Percentiles rank a stretch among this genome's conserved stretches.
Evolutionary conservation across 495 filamentous ascomycete genomes (phyloP).

Genomic region (Xylaria longipes): DNA sequence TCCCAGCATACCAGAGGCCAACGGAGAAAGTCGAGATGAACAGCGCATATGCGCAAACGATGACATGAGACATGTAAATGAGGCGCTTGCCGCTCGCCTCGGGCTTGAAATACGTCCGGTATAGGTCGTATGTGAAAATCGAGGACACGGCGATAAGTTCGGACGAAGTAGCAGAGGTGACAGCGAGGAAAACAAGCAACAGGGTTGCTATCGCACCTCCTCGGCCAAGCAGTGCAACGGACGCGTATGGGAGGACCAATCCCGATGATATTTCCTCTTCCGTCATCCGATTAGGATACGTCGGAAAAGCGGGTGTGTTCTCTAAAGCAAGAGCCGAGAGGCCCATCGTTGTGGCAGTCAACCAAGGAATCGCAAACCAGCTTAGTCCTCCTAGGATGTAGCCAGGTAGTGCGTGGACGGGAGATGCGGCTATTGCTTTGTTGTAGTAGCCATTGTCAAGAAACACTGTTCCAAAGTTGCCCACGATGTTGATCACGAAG

Average conservation of each 20-base stretch:
- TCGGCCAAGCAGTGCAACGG: constrained; percentile 86
- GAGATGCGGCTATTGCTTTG: constrained; percentile 92
- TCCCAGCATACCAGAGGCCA: constrained; percentile 72
- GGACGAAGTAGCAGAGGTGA: constrained; percentile 87
- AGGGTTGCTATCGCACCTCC: constrained; percentile 86
- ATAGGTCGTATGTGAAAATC: constrained; percentile 94
- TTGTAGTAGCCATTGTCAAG: constrained; percentile 88
- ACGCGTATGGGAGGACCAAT: constrained; percentile 85
- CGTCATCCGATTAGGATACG: constrained; percentile 73
- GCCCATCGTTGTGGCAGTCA: constrained; percentile 91
- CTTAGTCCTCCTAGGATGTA: constrained; percentile 89
- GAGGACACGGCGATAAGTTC: constrained; percentile 92
- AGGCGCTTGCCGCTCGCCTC: constrained; percentile 74
- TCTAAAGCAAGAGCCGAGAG: constrained; percentile 88
- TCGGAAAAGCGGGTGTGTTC: constrained; percentile 73
- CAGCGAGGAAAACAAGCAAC: constrained; percentile 94
- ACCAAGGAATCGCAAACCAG: constrained; percentile 97
- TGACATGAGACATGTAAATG: constrained; percentile 83
- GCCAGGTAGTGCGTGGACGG: constrained; percentile 87
- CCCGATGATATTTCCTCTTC: constrained; percentile 81
- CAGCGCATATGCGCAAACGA: constrained; percentile 77
- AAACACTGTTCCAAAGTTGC: constrained; percentile 83
- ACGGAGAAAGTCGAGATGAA: constrained; percentile 87
- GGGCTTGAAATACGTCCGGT: constrained; percentile 71
- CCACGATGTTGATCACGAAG: constrained; percentile 94